Conservation (phyloP, 495 filamentous ascomycete genomes). For the Penicillium malachiteum region DNA sequence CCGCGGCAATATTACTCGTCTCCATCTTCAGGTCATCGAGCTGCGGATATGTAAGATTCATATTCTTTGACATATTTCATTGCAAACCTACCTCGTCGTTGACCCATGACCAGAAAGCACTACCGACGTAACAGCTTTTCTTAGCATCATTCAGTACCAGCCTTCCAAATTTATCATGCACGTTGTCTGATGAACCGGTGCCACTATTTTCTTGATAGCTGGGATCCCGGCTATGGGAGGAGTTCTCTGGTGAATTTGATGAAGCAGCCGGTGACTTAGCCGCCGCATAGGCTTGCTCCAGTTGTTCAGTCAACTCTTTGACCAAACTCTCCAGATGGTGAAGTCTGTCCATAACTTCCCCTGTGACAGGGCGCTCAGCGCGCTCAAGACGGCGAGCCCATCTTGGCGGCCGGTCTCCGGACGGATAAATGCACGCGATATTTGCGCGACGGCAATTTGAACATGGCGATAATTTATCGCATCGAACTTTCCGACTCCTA, state of each 20-base stretch:
- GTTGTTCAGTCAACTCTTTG: conserved; percentile 52
- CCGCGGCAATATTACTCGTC: conserved; percentile 24
- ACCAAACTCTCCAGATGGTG: conserved; percentile 54
- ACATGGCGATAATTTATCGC: conserved; percentile 66
- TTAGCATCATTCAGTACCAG: conserved; percentile 41
- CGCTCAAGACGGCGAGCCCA: conserved; percentile 51
- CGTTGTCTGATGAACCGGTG: conserved; percentile 5
- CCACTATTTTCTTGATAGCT: background rate
- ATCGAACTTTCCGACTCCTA: conserved; percentile 63
- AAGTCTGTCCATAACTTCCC: conserved; percentile 52
- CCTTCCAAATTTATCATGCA: conserved; percentile 40
- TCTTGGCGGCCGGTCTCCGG: conserved; percentile 44
- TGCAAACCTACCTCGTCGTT: conserved; percentile 48
- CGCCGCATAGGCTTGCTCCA: conserved; percentile 41
- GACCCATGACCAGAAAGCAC: conserved; percentile 53
- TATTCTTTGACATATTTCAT: background rate
- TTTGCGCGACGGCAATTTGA: conserved; percentile 63
- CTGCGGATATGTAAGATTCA: conserved; percentile 19
- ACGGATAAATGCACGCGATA: conserved; percentile 55
- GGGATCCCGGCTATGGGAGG: conserved; percentile 1
- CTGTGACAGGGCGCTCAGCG: conserved; percentile 31
- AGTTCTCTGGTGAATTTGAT: conserved; percentile 18
- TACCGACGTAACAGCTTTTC: conserved; percentile 49
- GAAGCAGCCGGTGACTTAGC: conserved; percentile 17
- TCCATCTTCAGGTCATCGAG: conserved; percentile 45